Percentiles rank a stretch among this genome's conserved stretches.
phyloP scores from a whole-genome alignment of 345 rosid species.

The Populus tremula region DNA sequence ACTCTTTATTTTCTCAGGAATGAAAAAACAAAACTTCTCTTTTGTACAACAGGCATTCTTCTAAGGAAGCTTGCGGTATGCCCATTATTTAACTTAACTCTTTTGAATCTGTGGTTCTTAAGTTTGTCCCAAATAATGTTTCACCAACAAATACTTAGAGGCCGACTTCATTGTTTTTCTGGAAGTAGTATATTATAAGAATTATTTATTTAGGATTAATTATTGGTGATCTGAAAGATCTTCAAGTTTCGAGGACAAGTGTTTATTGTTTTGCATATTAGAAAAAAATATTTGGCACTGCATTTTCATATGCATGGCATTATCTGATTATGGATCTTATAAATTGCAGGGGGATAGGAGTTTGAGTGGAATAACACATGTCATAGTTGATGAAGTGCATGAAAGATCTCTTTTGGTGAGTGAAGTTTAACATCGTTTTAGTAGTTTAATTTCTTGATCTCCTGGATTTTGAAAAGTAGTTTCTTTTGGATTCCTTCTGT shows the following conservation, averaged over 20 bases:
- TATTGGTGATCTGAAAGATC: background rate
- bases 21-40: conserved; percentile 82
- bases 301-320: background rate
- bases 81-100: background rate
- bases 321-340: background rate
- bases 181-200: background rate
- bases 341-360: conserved; percentile 63
- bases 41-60: conserved; percentile 93
- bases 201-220: background rate
- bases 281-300: too few relatives aligned
- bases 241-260: background rate
- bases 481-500: background rate
- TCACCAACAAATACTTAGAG: background rate
- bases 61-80: conserved; percentile 79
- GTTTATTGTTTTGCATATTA: too few relatives aligned
- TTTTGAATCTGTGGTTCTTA: conserved; percentile 1
- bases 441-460: background rate
- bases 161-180: background rate
- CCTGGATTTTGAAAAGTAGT: background rate
- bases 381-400: conserved; percentile 95
- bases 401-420: conserved; percentile 91
- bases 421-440: conserved; percentile 9
- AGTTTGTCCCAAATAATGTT: background rate
- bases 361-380: conserved; percentile 71
- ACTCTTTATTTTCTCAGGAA: conserved; percentile 51